Base-by-base conservation (phyloP, 1,284 basidiomycete species). In the Bjerkandera adusta region DNA sequence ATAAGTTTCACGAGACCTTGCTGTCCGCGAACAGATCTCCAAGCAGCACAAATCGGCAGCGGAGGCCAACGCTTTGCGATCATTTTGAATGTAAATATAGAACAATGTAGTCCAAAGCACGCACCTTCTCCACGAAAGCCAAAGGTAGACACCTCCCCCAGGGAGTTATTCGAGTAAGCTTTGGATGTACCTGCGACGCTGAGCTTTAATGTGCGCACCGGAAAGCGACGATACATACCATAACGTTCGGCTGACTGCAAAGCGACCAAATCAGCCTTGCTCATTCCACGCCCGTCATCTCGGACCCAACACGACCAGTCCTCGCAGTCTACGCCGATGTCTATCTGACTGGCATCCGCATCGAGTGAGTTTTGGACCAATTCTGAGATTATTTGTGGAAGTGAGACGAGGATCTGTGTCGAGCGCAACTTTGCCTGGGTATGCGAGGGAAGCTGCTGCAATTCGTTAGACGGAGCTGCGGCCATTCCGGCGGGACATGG, bases 101-200 rank as follows among this genome's bases (percentile, higher is more conserved):
- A 34, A 36, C 11, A 18, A 29, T 30, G 5, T 25, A 13, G 18
- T 16, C n/a, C 20, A 29, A 8, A n/a, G 18, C 18, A 50, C 60
- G 45, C 57, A 90, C 92, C 92, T 85, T 95, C 92, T 26, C 92
- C 92, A 50, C 91, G 80, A 67, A 91, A 94, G 0, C 92, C 92
- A 68, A 92, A 92, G 1, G 82, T 85, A 7, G 74, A 73, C n/a
- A 76, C 58, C 2, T 72, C 62, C 47, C 75, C 73, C 37, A 83
- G 59, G 1, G 75, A 73, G 36, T 71, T 65, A 24, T 68, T 59
- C 1, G 66, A 64, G 59, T 85, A 82, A n/a, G 73, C 71, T 62
- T 92, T 92, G 2, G 88, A 90, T 3, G 85, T 85, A 49, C 73
- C 89, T 86, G 22, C 24, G 32, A 18, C 13, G 13, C 22, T 22